Evolutionary conservation across 1,284 basidiomycete genomes (phyloP), one percentile per base, ranked within the genome.

Genomic region (Inonotus obliquus): DNA sequence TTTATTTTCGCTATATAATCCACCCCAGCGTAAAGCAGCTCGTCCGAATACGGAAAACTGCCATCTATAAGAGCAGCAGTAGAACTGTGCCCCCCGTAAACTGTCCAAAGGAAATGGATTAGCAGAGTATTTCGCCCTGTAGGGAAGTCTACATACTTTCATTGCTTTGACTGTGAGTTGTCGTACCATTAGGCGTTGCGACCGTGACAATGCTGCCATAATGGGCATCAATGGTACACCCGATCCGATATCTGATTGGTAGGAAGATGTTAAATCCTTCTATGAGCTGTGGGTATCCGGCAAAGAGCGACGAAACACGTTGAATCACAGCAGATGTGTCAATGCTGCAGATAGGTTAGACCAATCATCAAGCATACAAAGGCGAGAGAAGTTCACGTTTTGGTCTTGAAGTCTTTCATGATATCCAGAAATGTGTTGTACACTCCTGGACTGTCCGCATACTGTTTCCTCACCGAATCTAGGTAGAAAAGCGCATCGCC

Each of bases 191-290:
- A 1, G 94, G 94, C 0, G 92, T 96, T 2, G 92, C 95, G 62
- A 96, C 93, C 17, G 88, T 91, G 75, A 94, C 92, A 68, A 84
- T 77, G 54, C 83, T 83, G 57, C 80, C 75, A 48, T 85, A 80
- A 21, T 78, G 76, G 13, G 76, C 74, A 67, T 88, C 86, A 25
- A 74, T 76, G 11, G 81, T 81, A 65, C 85, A 87, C 66, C 96
- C 94, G 72, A 98, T 98, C 48, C 92, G 87, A 73, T 98, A 98
- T 13, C 96, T 96, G 10, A 87, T 85, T 0, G 96, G 96, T 6
- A 98, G 82, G 75, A 99, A 98, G 1, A 94, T 97, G 78, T 98
- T 98, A 81, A 98, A 99, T 23, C 95, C 95, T 75, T 97, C 92
- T 54, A 98, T 97, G 64, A 99, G 89, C 25, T 80, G 74, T 0